Base-by-base conservation (phyloP, 768 basidiomycete species). In the Amanita molliuscula region DNA sequence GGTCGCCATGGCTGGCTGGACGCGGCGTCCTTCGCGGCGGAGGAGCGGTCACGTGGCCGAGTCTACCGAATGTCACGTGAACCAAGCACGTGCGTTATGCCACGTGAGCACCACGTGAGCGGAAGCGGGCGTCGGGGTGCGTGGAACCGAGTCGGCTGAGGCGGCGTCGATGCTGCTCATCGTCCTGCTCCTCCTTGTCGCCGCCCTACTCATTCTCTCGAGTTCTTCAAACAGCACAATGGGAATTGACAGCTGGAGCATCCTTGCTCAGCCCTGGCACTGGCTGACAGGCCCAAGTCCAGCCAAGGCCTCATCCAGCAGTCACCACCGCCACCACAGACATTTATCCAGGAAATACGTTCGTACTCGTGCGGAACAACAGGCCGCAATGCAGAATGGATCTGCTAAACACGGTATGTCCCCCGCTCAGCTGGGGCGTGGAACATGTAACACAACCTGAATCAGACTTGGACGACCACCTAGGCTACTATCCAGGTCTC, bases 401-500 rank as follows among this genome's bases (percentile, higher is more conserved):
- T 55, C 62, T 40, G 59, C 61, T 41, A 65, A 63, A 47, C 58
- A 57, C 23, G 59, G 61, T 63, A 40, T 49, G 48, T 31, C 25
- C 8, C 8, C 13, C n/a, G 13, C 9, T 21, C 11, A 13, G 26
- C 16, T 25, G 33, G 5, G 31, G 6, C 25, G 6, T n/a, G 7
- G 15, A 10, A 20, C 31, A 21, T 46, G 21, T 33, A n/a, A 8
- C 18, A 15, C 21, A 20, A 10, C 13, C 29, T 33, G n/a, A 28
- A 15, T 25, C 42, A 28, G 34, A 35, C 21, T 16, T 20, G 1
- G 46, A 44, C 42, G 36, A 38, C 13, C n/a, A 23, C 13, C 35
- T 74, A 13, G 72, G 74, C 18, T 75, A 81, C 58, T 96, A 89
- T 64, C 87, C 93, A 1, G 94, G 94, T 0, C 82, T 97, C 44